Conservation (phyloP, 1,284 basidiomycete species). For the Cutaneotrichosporon arboriforme region DNA sequence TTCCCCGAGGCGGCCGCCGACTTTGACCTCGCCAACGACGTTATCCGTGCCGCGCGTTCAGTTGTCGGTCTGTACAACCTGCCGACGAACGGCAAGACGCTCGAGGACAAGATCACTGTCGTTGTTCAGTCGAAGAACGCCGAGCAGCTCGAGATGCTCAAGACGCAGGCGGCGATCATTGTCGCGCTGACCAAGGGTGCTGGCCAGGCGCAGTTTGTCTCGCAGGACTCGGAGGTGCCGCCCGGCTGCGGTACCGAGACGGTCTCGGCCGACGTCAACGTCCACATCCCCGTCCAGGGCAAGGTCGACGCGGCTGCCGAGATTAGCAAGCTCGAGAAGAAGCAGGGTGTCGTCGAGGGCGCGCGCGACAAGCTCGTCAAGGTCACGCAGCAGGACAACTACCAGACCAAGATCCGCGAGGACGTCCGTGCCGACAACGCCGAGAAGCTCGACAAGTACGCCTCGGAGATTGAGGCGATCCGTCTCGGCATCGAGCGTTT, state of each 20-base stretch:
- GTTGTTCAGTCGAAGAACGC: conserved; percentile 68
- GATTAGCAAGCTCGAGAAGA: conserved; percentile 81
- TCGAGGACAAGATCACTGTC: conserved; percentile 54
- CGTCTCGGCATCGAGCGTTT: conserved; percentile 46
- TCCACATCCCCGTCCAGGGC: conserved; percentile 82
- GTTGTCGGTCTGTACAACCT: conserved; percentile 87
- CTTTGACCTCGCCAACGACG: conserved; percentile 82
- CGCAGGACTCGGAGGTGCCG: conserved; percentile 59
- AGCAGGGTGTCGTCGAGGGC: conserved; percentile 63
- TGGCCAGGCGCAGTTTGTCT: conserved; percentile 62
- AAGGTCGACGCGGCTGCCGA: conserved; percentile 77
- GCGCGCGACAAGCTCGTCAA: conserved; percentile 72
- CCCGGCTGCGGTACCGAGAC: conserved; percentile 80
- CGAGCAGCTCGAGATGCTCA: conserved; percentile 62
- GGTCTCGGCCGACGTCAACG: conserved; percentile 66
- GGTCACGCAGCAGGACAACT: conserved; percentile 66
- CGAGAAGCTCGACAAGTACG: conserved; percentile 56
- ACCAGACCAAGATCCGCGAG: conserved; percentile 69
- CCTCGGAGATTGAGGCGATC: conserved; percentile 46
- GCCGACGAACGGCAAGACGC: conserved; percentile 62
- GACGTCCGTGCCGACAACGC: conserved; percentile 68
- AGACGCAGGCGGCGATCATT: conserved; percentile 69
- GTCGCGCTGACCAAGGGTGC: conserved; percentile 83
- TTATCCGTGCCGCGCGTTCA: conserved; percentile 73
- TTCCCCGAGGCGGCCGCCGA: conserved; percentile 71